These are phyloP conservation scores for Gastrolobium villosum DNA, from an alignment of 306 rosid species.

Conservation along the genomic window DNA sequence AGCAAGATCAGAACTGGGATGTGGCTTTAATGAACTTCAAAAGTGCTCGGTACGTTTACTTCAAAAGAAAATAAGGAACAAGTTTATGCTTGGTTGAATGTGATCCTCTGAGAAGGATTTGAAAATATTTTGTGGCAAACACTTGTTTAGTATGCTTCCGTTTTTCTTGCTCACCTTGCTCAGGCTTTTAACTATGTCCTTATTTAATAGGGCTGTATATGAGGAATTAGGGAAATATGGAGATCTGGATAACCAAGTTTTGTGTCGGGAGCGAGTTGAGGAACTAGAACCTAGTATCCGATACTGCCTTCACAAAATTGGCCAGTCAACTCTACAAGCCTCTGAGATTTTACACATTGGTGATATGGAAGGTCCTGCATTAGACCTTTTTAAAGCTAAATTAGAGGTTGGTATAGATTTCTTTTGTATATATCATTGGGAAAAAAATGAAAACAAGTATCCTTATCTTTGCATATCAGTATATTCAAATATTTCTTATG, in stretches of 20 bases:
- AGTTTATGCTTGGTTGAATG: slow-evolving; percentile 33
- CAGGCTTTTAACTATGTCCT: slow-evolving; percentile 28
- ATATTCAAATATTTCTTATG: slow-evolving; percentile 27
- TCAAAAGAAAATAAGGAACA: background rate
- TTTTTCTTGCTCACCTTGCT: slow-evolving; percentile 20
- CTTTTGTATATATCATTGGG: slow-evolving; percentile 15
- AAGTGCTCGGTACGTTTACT: slow-evolving; percentile 85
- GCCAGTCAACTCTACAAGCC: slow-evolving; percentile 90
- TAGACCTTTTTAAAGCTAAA: slow-evolving; percentile 95
- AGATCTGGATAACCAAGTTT: slow-evolving; percentile 91
- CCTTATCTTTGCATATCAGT: slow-evolving; percentile 35
- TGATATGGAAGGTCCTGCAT: slow-evolving; percentile 99
- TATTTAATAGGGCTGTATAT: slow-evolving; percentile 81
- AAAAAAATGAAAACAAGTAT: background rate
- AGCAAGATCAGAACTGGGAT: slow-evolving; percentile 96
- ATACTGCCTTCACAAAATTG: slow-evolving; percentile 93
- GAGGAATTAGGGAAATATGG: slow-evolving; percentile 98
- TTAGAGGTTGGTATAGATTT: slow-evolving; percentile 77
- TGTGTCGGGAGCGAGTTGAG: slow-evolving; percentile 97
- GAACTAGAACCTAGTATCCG: slow-evolving; percentile 97
- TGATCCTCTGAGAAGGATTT: slow-evolving; percentile 36
- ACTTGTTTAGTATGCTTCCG: slow-evolving; percentile 32
- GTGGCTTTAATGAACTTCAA: slow-evolving; percentile 88
- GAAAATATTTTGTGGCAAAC: slow-evolving; percentile 14
- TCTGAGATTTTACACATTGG: slow-evolving; percentile 93